Evolutionary conservation across 495 filamentous ascomycete genomes (phyloP).

Genomic region (Penicillium canariense): DNA sequence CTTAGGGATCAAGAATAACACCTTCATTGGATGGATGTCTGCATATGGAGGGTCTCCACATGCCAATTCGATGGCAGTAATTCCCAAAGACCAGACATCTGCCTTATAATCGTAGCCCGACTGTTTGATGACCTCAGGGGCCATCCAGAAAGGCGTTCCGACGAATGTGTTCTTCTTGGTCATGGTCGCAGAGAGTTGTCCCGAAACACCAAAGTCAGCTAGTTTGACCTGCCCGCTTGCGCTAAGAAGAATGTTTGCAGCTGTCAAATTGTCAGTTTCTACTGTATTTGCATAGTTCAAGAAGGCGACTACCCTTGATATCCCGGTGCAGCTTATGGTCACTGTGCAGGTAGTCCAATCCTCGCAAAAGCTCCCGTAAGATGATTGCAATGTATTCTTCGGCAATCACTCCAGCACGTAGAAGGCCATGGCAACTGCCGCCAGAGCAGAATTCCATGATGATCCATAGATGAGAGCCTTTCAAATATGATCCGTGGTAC

Average conservation of each 20-base stretch:
- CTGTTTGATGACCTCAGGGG: constrained; percentile 97
- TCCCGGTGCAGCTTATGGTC: constrained; percentile 97
- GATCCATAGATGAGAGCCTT: constrained; percentile 96
- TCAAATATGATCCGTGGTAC: constrained; percentile 94
- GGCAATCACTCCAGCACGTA: constrained; percentile 88
- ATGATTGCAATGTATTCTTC: constrained; percentile 97
- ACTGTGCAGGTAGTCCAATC: constrained; percentile 87
- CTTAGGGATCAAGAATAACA: constrained; percentile 94
- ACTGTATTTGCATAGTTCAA: no score
- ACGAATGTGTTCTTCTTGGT: constrained; percentile 99
- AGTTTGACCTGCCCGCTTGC: constrained; percentile 93
- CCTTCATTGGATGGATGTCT: constrained; percentile 99
- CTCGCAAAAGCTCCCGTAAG: constrained; percentile 81
- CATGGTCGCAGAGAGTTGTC: constrained; percentile 98
- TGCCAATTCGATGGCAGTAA: constrained; percentile 91
- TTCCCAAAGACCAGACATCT: constrained; percentile 98
- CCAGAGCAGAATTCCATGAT: constrained; percentile 94
- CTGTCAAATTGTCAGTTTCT: constrained; percentile 43
- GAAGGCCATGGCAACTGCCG: constrained; percentile 85
- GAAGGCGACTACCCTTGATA: constrained; percentile 72
- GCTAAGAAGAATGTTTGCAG: constrained; percentile 84
- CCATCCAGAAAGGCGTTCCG: constrained; percentile 99
- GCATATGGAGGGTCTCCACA: constrained; percentile 93
- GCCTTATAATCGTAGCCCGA: constrained; percentile 98
- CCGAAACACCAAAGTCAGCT: constrained; percentile 96